These are phyloP conservation scores for Kazachstania kunashirensis DNA, from an alignment of 805 yeast genomes.

Conservation along the genomic window DNA sequence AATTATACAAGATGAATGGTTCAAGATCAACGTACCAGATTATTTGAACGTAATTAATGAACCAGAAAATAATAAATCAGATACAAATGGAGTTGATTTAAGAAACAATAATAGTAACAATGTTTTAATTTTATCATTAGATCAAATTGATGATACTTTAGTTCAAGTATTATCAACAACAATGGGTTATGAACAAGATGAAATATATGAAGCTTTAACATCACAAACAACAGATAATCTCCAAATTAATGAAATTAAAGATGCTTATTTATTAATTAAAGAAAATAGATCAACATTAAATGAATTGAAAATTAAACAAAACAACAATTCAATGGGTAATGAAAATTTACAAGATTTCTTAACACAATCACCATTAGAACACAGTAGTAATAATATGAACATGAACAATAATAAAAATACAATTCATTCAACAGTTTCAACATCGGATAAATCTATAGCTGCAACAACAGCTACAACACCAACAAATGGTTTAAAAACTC, in stretches of 20 bases:
- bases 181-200: constrained; percentile 84
- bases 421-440: background rate
- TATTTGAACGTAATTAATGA: constrained; percentile 50
- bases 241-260: constrained; percentile 64
- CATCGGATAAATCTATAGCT: constrained; percentile 32
- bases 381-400: constrained; percentile 2
- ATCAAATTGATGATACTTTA: constrained; percentile 58
- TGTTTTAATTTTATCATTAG: background rate
- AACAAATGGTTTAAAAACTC: constrained; percentile 6
- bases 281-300: constrained; percentile 66
- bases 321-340: constrained; percentile 18
- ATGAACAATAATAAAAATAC: constrained; percentile 8
- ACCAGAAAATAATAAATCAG: constrained; percentile 13
- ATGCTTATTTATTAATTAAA: constrained; percentile 73
- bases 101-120: background rate
- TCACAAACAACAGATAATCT: constrained; percentile 36
- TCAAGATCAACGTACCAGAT: constrained; percentile 67
- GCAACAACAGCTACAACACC: constrained; percentile 36
- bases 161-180: constrained; percentile 66
- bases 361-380: constrained; percentile 47
- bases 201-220: constrained; percentile 62
- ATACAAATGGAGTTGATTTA: background rate
- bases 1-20: constrained; percentile 92
- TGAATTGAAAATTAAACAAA: constrained; percentile 37
- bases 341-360: constrained; percentile 43